Evolutionary conservation across 1,139 yeast genomes (phyloP).

Genomic region (Blastobotrys elegans): DNA sequence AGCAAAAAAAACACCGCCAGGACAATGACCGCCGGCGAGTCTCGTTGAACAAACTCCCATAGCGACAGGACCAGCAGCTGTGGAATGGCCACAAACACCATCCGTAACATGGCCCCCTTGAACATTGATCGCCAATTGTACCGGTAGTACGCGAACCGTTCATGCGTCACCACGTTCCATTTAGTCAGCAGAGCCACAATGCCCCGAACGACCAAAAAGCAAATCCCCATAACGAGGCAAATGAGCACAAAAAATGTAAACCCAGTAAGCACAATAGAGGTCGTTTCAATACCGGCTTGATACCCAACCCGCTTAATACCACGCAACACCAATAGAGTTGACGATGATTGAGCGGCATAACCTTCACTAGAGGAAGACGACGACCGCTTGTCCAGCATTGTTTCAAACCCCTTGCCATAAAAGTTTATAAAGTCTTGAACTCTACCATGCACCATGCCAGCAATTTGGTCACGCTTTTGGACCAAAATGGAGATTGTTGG

Average conservation of each 20-base stretch:
- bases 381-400: neutral
- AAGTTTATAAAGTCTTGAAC: conserved; percentile 22
- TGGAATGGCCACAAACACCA: conserved; percentile 52
- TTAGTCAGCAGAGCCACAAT: conserved; percentile 18
- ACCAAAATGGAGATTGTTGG: conserved; percentile 62
- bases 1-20: conserved; percentile 69
- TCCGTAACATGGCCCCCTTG: conserved; percentile 82
- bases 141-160: conserved; percentile 53
- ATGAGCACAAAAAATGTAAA: conserved; percentile 80
- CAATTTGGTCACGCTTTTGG: conserved; percentile 46
- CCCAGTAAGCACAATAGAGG: conserved; percentile 79
- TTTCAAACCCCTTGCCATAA: conserved; percentile 13
- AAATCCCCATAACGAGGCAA: conserved; percentile 31
- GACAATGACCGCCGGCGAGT: conserved; percentile 80
- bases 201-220: conserved; percentile 24
- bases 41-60: conserved; percentile 85
- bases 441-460: conserved; percentile 20
- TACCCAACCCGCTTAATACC: conserved; percentile 94
- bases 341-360: conserved; percentile 21
- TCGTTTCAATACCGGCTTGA: conserved; percentile 76
- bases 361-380: conserved; percentile 1
- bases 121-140: conserved; percentile 70
- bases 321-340: conserved; percentile 52
- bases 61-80: conserved; percentile 73
- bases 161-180: conserved; percentile 11